phyloP scores from a whole-genome alignment of 2,329 filamentous ascomycete genomes.

The Paecilomyces sp. region DNA sequence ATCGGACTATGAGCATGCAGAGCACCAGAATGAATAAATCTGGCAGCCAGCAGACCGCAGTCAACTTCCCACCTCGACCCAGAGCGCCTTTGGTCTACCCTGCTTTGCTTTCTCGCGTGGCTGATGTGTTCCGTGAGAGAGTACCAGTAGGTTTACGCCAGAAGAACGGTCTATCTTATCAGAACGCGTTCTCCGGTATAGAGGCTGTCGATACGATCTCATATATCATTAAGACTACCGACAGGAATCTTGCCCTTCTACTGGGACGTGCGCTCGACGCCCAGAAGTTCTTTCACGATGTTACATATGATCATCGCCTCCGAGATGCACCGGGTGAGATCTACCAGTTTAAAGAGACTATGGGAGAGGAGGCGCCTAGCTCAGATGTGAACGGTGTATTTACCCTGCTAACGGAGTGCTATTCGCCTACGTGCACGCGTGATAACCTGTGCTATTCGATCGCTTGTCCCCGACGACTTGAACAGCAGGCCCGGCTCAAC shows the following conservation, averaged over 20 bases:
- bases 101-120: slow-evolving; percentile 85
- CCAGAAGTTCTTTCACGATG: slow-evolving; percentile 98
- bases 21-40: slow-evolving; percentile 44
- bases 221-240: slow-evolving; percentile 94
- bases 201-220: slow-evolving; percentile 94
- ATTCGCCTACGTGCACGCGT: slow-evolving; percentile 92
- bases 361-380: slow-evolving; percentile 64
- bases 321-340: slow-evolving; percentile 92
- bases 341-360: slow-evolving; percentile 91
- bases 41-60: slow-evolving; percentile 44
- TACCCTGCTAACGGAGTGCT: slow-evolving; percentile 91
- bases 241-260: slow-evolving; percentile 86
- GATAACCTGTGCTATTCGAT: slow-evolving; percentile 98
- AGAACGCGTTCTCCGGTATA: slow-evolving; percentile 90
- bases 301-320: slow-evolving; percentile 92
- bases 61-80: slow-evolving; percentile 54
- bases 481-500: slow-evolving; percentile 91
- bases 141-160: slow-evolving; percentile 80
- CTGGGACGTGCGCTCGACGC: slow-evolving; percentile 88
- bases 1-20: slow-evolving; percentile 52
- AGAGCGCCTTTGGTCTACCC: slow-evolving; percentile 85
- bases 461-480: slow-evolving; percentile 83
- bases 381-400: slow-evolving; percentile 92
- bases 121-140: slow-evolving; percentile 83
- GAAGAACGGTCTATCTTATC: slow-evolving; percentile 96